phyloP scores from a whole-genome alignment of 2,329 filamentous ascomycete species.

The Botrytis paeoniae region DNA sequence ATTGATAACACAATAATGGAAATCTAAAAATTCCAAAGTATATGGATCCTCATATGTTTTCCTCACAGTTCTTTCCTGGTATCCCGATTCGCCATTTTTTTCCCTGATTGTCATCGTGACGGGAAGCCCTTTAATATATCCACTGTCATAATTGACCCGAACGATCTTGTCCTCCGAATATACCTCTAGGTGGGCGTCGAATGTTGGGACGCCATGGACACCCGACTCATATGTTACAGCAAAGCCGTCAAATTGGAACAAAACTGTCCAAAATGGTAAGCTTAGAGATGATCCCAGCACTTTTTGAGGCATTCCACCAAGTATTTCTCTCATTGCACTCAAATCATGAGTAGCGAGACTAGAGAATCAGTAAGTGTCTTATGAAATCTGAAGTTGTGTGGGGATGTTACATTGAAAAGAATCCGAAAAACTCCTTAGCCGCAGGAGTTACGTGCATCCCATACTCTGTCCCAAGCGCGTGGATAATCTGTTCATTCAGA shows the following conservation, averaged over 20 bases:
- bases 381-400: not conserved
- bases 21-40: slow-evolving; percentile 40
- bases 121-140: slow-evolving; percentile 54
- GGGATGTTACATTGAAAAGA: slow-evolving; percentile 8
- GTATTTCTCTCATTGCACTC: slow-evolving; percentile 51
- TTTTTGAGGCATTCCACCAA: slow-evolving; percentile 47
- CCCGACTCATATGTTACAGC: slow-evolving; percentile 57
- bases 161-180: slow-evolving; percentile 54
- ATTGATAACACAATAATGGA: slow-evolving; percentile 35
- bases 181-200: slow-evolving; percentile 52
- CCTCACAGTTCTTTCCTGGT: slow-evolving; percentile 22
- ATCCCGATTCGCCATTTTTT: slow-evolving; percentile 18
- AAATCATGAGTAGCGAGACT: slow-evolving; percentile 54
- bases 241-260: slow-evolving; percentile 48
- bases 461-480: slow-evolving; percentile 78
- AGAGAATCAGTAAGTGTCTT: slow-evolving; percentile 35
- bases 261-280: slow-evolving; percentile 43
- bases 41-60: slow-evolving; percentile 46
- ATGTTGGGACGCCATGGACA: slow-evolving; percentile 50
- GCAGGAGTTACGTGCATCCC: slow-evolving; percentile 8
- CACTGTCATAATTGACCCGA: slow-evolving; percentile 53
- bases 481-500: slow-evolving; percentile 84
- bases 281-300: slow-evolving; percentile 46
- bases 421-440: slow-evolving; percentile 14
- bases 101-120: slow-evolving; percentile 45